phyloP scores from a whole-genome alignment of 768 basidiomycete genomes.

The Amylocystis lapponica region DNA sequence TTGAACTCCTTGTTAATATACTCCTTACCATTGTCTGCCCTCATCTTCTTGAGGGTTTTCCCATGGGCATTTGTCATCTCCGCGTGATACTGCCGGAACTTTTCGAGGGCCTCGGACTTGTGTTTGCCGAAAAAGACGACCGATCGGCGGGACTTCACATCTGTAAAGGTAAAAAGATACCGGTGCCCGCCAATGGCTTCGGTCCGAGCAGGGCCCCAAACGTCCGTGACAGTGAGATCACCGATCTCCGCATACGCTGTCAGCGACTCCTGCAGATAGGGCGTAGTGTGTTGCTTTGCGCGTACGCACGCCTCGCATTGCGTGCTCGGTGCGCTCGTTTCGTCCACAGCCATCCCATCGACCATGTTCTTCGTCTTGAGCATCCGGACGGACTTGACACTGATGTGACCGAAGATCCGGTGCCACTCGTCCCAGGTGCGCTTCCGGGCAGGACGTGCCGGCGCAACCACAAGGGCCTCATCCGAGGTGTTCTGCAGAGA shows the following conservation, averaged over 20 bases:
- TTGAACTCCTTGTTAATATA: slow-evolving; percentile 8
- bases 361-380: slow-evolving; percentile 9
- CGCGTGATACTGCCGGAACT: slow-evolving; percentile 3
- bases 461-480: background rate
- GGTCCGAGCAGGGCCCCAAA: slow-evolving; percentile 14
- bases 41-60: slow-evolving; percentile 12
- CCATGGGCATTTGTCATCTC: background rate
- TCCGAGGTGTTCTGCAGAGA: background rate
- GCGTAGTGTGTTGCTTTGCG: slow-evolving; percentile 14
- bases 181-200: slow-evolving; percentile 5
- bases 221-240: slow-evolving; percentile 9
- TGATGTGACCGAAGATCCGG: slow-evolving; percentile 11
- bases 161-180: slow-evolving; percentile 19
- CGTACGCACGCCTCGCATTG: slow-evolving; percentile 17
- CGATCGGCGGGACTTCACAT: slow-evolving; percentile 10
- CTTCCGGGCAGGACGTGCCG: background rate
- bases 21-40: slow-evolving; percentile 22
- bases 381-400: slow-evolving; percentile 1
- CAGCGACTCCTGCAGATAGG: slow-evolving; percentile 7
- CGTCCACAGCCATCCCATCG: slow-evolving; percentile 9
- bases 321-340: background rate
- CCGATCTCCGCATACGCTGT: background rate
- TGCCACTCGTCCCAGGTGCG: slow-evolving; percentile 15
- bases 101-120: slow-evolving; percentile 1
- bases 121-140: slow-evolving; percentile 1